Conservation (phyloP, 257 asterid species). For the Ilex asprella region DNA sequence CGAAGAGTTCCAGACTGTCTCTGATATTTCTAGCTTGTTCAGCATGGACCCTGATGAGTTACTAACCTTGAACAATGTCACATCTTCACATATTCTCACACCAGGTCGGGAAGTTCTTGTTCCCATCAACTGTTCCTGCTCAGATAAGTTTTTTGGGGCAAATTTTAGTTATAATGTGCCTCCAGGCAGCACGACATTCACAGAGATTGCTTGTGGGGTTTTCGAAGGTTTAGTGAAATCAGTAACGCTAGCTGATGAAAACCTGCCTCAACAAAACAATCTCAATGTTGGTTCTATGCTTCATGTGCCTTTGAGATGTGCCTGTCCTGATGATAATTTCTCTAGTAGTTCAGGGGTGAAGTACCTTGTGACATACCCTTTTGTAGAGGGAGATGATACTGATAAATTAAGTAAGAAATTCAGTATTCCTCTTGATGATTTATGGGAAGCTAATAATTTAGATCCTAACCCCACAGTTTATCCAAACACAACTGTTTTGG, state of each 20-base stretch:
- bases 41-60: conserved; percentile 17
- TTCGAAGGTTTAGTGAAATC: conserved; percentile 57
- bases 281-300: conserved; percentile 27
- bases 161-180: conserved; percentile 23
- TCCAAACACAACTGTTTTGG: conserved; percentile 53
- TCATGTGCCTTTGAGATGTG: conserved; percentile 53
- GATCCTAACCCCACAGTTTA: conserved; percentile 40
- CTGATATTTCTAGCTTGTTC: conserved; percentile 39
- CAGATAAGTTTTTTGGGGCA: conserved; percentile 27
- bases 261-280: neutral
- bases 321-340: conserved; percentile 46
- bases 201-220: conserved; percentile 38
- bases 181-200: conserved; percentile 9
- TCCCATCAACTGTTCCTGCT: conserved; percentile 49
- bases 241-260: conserved; percentile 26
- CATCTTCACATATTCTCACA: conserved; percentile 28
- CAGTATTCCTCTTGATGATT: conserved; percentile 37
- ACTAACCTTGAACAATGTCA: conserved; percentile 30
- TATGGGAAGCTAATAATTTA: conserved; percentile 40
- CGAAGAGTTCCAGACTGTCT: conserved; percentile 24
- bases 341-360: conserved; percentile 14
- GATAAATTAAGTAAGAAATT: conserved; percentile 33
- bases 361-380: conserved; percentile 55
- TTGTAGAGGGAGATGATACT: conserved; percentile 36
- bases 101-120: conserved; percentile 46